Evolutionary conservation across 2,329 filamentous ascomycete species (phyloP), one percentile per base, ranked within the genome.

Genomic region (Knoxdaviesia proteae): DNA sequence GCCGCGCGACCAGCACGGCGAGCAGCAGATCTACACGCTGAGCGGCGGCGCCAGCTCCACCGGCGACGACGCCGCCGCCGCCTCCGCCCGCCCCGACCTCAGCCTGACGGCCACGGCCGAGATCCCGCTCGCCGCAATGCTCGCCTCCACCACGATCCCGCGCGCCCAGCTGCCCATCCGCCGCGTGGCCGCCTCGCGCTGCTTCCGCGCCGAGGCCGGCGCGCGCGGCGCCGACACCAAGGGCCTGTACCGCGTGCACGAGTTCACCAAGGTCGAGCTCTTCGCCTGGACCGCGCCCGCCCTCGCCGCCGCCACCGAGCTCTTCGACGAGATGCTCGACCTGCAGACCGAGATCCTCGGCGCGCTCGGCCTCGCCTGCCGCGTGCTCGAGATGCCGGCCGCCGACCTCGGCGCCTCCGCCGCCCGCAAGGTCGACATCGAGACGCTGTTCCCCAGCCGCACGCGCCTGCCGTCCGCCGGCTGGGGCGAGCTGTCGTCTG

Each of bases 191-290:
- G 76, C 82, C 1, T 94, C 84, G 44, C 71, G 90, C n/a, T 93
- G 87, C 65, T 98, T 92, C 61, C 80, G 90, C 42, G 90, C 90
- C 38, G 90, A 98, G 62, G 90, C 90, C 0, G 90, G 90, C 33
- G 83, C 86, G 1, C 71, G 88, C 36, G 90, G 90, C 32, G 77
- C 80, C 30, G 84, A 90, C 51, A 94, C 87, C 2, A 94, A 94
- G 61, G 90, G 90, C 5, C 64, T 98, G 2, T 98, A 96, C 61
- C 80, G 90, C 32, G 90, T 98, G 4, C 90, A 98, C 60, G 90
- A 98, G 60, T 98, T 98, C 61, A 94, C 86, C 32, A 98, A 98
- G 58, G 88, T 98, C 0, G 90, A 98, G 60, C 77, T 98, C 67
- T 96, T 98, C 56, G 86, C 81, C 0, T 98, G 90, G 90, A 80